Conservation (phyloP, 345 rosid species). For the Hibiscus mutabilis region DNA sequence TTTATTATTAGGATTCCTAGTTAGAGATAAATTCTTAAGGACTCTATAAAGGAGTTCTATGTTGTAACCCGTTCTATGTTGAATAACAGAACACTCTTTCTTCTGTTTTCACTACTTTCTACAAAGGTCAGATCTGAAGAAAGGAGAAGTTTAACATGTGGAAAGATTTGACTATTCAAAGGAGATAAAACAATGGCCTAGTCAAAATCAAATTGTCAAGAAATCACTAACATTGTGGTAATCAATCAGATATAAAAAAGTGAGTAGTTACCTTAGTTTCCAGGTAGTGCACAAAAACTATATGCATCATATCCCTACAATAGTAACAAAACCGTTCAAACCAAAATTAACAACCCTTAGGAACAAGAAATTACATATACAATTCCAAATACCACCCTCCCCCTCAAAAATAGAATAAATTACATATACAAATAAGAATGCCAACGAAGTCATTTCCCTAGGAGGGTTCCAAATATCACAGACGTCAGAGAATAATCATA, state of each 20-base stretch:
- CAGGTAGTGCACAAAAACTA: conserved; percentile 93
- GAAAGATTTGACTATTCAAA: neutral
- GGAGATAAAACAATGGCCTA: neutral
- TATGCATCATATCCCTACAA: conserved; percentile 86
- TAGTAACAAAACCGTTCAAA: conserved; percentile 11
- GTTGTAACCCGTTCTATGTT: too few relatives aligned
- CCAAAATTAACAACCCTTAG: neutral
- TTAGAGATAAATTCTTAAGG: too few relatives aligned
- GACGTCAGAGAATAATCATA: neutral
- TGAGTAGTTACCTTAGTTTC: conserved; percentile 67
- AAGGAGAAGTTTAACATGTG: neutral
- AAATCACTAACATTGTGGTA: neutral
- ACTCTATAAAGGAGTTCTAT: too few relatives aligned
- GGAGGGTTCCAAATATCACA: neutral
- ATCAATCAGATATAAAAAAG: conserved; percentile 21
- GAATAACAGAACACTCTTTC: too few relatives aligned
- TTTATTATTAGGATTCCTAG: too few relatives aligned
- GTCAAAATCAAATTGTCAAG: neutral
- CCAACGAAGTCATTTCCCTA: neutral
- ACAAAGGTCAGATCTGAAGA: neutral
- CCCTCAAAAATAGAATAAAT: neutral
- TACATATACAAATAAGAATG: neutral
- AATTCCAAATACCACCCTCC: neutral
- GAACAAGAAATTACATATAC: neutral
- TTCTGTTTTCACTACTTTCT: too few relatives aligned